Conservation (phyloP, 352 stramenopile genomes). For the Phytophthora citrophthora region DNA sequence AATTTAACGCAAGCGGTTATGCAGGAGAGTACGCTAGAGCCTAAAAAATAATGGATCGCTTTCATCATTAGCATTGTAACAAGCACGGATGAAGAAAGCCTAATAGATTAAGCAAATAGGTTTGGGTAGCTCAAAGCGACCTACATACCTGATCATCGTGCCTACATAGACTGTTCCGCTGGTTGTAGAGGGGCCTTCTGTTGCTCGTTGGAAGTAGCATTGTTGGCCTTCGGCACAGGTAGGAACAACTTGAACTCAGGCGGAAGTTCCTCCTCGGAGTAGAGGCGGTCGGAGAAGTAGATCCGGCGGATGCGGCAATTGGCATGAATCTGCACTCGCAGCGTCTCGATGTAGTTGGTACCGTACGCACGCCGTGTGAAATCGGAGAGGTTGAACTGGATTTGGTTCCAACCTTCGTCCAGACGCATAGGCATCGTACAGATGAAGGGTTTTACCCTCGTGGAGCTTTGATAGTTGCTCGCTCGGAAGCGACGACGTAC, state of each 20-base stretch:
- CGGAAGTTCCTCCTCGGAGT: slow-evolving; percentile 97
- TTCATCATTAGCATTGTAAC: neutral
- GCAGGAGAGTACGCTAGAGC: slow-evolving; percentile 13
- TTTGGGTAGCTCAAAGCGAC: neutral
- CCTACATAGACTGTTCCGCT: slow-evolving; percentile 54
- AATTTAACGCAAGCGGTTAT: neutral
- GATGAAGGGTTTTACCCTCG: slow-evolving; percentile 98
- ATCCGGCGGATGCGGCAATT: slow-evolving; percentile 98
- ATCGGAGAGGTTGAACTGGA: slow-evolving; percentile 98
- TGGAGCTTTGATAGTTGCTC: slow-evolving; percentile 98
- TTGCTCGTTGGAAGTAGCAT: slow-evolving; percentile 42
- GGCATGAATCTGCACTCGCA: slow-evolving; percentile 97
- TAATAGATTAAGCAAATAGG: slow-evolving; percentile 15
- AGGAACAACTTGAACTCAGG: slow-evolving; percentile 98
- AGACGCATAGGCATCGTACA: slow-evolving; percentile 99
- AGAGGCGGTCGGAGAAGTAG: slow-evolving; percentile 97
- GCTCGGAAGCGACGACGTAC: slow-evolving; percentile 95
- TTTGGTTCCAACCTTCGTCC: slow-evolving; percentile 99
- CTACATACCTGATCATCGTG: neutral
- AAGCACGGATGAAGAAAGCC: slow-evolving; percentile 1
- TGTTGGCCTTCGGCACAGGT: slow-evolving; percentile 91
- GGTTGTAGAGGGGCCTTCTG: slow-evolving; percentile 47
- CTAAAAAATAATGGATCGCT: slow-evolving; percentile 17
- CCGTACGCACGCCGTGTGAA: slow-evolving; percentile 97
- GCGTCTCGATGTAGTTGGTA: slow-evolving; percentile 98